phyloP scores from a whole-genome alignment of 2,329 filamentous ascomycete species.

The Fusarium fracticaudum region DNA sequence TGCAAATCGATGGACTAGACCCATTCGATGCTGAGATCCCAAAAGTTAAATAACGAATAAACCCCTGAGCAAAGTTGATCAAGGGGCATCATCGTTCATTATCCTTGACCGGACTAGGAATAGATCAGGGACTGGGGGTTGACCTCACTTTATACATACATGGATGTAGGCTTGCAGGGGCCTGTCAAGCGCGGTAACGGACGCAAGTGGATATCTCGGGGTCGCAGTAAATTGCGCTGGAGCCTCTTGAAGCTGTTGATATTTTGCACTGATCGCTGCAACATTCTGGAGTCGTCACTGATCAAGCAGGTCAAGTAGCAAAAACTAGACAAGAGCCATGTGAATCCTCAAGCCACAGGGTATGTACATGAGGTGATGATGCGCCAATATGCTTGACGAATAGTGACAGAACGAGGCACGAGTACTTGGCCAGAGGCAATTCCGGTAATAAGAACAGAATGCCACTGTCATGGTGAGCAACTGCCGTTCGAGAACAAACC shows the following conservation, averaged over 20 bases:
- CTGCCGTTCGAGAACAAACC: not conserved
- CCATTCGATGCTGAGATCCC: slow-evolving; percentile 2
- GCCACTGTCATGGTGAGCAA: not conserved
- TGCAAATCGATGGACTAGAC: not conserved
- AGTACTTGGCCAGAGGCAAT: not conserved
- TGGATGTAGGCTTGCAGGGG: slow-evolving; percentile 31
- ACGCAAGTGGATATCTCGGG: slow-evolving; percentile 34
- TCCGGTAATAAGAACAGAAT: not conserved
- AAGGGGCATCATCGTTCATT: slow-evolving; percentile 25
- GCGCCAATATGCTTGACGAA: not conserved
- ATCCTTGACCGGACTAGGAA: slow-evolving; percentile 26
- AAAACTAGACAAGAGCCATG: not conserved
- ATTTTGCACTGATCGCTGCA: not conserved
- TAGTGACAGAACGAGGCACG: not conserved
- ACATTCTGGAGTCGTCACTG: not conserved
- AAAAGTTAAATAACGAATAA: not conserved
- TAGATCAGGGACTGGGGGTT: slow-evolving; percentile 19
- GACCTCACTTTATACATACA: slow-evolving; percentile 1
- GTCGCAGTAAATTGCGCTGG: slow-evolving; percentile 41
- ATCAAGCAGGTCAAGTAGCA: not conserved
- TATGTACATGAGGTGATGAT: not conserved
- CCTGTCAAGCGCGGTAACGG: slow-evolving; percentile 9
- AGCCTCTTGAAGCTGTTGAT: slow-evolving; percentile 6
- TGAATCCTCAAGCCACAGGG: slow-evolving; percentile 21
- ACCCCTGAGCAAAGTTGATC: slow-evolving; percentile 27